Percentiles rank a stretch among this genome's conserved stretches.
Conservation (phyloP, 2,329 filamentous ascomycete genomes). For the Pseudogymnoascus sp. region DNA sequence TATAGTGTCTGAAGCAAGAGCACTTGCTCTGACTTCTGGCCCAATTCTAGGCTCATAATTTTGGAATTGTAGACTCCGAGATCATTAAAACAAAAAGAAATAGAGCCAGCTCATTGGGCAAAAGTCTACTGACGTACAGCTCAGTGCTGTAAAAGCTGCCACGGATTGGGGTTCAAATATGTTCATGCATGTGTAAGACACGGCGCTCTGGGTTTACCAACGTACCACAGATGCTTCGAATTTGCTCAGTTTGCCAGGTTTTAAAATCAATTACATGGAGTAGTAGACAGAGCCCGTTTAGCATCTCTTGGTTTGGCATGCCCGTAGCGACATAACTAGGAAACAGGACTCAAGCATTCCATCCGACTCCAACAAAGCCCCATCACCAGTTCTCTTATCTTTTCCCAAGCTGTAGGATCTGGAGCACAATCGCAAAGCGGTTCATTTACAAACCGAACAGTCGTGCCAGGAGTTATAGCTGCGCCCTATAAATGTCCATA, state of each 20-base stretch:
- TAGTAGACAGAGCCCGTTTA: neutral
- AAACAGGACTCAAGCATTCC: neutral
- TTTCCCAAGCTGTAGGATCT: conserved; percentile 34
- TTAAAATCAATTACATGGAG: neutral
- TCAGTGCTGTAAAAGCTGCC: neutral
- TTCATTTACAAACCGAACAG: neutral
- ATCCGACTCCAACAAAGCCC: neutral
- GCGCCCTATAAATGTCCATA: neutral
- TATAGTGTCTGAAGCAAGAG: neutral
- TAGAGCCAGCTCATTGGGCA: neutral
- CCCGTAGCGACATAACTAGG: neutral
- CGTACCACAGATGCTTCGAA: neutral
- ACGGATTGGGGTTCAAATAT: neutral
- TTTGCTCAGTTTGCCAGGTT: neutral
- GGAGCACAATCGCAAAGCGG: neutral
- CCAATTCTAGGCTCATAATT: neutral
- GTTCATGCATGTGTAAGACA: conserved; percentile 1
- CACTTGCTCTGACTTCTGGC: neutral
- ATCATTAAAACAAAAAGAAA: neutral
- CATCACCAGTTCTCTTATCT: conserved; percentile 28
- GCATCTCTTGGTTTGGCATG: neutral
- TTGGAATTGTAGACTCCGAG: neutral
- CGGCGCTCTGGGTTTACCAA: neutral
- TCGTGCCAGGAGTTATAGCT: neutral
- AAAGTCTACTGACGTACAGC: too few species aligned